phyloP scores from a whole-genome alignment of 805 yeast species.

The Schwanniomyces occidentalis region DNA sequence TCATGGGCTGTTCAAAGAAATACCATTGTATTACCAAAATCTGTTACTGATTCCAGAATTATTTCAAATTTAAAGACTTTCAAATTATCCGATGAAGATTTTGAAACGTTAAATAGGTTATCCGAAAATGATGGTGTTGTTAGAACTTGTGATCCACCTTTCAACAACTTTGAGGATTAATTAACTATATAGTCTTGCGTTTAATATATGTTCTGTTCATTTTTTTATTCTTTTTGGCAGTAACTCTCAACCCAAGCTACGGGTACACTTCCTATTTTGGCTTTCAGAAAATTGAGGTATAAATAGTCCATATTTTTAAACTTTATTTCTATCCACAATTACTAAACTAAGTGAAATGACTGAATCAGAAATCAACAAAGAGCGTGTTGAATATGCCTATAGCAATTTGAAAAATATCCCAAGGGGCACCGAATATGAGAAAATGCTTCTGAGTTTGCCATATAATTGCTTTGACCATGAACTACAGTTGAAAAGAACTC shows the following conservation, averaged over 20 bases:
- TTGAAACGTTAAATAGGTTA: slow-evolving; percentile 31
- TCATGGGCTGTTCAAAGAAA: slow-evolving; percentile 43
- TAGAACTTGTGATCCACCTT: slow-evolving; percentile 29
- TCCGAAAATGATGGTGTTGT: slow-evolving; percentile 33
- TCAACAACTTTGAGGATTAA: slow-evolving; percentile 16
- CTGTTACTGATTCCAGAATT: slow-evolving; percentile 36
- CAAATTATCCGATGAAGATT: slow-evolving; percentile 35
- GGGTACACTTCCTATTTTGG: too few relatives aligned
- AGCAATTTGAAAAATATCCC: slow-evolving; percentile 35
- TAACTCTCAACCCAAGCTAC: too few relatives aligned
- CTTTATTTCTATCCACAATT: too few relatives aligned
- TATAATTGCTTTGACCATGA: slow-evolving; percentile 38
- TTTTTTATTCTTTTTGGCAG: too few relatives aligned
- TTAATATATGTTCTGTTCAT: too few relatives aligned
- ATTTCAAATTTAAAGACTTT: slow-evolving; percentile 38
- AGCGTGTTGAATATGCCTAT: slow-evolving; percentile 35
- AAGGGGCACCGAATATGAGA: slow-evolving; percentile 47
- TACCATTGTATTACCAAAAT: slow-evolving; percentile 41
- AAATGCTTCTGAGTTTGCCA: slow-evolving; percentile 54
- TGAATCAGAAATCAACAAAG: slow-evolving; percentile 22
- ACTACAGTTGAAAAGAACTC: slow-evolving; percentile 26
- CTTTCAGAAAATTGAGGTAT: too few relatives aligned
- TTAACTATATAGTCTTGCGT: too few relatives aligned
- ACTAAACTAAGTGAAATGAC: too few relatives aligned
- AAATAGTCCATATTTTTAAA: too few relatives aligned